A percentile compares a stretch with the other conserved stretches of the same genome.
phyloP scores from a whole-genome alignment of 352 stramenopile genomes.

The Phytophthora brassicae region DNA sequence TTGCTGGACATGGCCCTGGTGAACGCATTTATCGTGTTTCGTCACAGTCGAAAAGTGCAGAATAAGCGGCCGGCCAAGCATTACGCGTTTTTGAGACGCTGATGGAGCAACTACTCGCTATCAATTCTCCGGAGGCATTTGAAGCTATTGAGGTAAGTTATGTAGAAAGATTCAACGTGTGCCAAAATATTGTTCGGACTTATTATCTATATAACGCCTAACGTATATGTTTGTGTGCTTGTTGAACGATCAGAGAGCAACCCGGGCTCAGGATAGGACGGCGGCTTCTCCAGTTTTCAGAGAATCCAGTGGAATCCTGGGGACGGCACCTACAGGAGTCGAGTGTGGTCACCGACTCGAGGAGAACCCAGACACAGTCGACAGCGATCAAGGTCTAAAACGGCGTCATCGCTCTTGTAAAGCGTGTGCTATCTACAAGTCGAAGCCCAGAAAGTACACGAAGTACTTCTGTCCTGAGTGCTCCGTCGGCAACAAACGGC shows the following conservation, averaged over 20 bases:
- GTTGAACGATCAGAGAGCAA: neutral
- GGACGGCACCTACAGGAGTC: neutral
- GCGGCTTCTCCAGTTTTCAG: neutral
- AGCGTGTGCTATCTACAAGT: slow-evolving; percentile 1
- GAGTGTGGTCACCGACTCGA: too few relatives aligned
- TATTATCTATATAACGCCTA: neutral
- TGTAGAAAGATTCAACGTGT: slow-evolving; percentile 15
- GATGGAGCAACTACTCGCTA: too few relatives aligned
- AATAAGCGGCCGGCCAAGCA: too few relatives aligned
- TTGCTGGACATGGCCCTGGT: slow-evolving; percentile 20
- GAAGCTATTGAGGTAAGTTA: neutral
- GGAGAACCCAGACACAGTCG: neutral
- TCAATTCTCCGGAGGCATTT: too few relatives aligned
- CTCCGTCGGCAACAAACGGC: neutral
- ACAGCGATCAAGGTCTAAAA: neutral
- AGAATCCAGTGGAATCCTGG: neutral
- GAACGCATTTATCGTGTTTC: slow-evolving; percentile 22
- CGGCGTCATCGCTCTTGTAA: neutral
- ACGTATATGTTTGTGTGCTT: neutral
- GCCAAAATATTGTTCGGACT: neutral
- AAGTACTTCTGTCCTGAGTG: slow-evolving; percentile 9
- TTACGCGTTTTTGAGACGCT: too few relatives aligned
- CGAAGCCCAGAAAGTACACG: slow-evolving; percentile 2
- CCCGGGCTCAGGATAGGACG: neutral
- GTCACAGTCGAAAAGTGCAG: neutral